These are phyloP conservation scores for Saccharomycopsis sp. DNA, from an alignment of 805 yeast genomes.

Conservation along the genomic window DNA sequence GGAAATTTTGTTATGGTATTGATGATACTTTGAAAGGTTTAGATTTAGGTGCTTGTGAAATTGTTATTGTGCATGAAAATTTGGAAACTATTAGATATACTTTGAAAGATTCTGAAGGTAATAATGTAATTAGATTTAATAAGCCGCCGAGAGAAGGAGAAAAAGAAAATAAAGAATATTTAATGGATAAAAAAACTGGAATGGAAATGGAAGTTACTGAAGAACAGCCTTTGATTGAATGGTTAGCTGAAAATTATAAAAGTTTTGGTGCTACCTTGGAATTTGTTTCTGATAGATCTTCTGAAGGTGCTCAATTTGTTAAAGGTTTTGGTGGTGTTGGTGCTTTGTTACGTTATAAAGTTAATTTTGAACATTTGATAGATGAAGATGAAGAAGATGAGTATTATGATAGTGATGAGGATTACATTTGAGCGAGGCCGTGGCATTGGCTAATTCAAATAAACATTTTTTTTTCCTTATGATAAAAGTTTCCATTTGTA, in stretches of 20 bases:
- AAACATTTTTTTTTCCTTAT: background rate
- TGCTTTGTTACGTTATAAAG: slow-evolving; percentile 91
- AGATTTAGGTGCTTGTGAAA: slow-evolving; percentile 94
- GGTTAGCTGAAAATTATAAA: slow-evolving; percentile 96
- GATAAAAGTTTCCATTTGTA: background rate
- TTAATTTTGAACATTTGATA: slow-evolving; percentile 90
- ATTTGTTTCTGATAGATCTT: slow-evolving; percentile 92
- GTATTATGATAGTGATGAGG: slow-evolving; percentile 28
- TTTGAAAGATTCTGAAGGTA: slow-evolving; percentile 76
- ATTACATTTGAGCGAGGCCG: slow-evolving; percentile 27
- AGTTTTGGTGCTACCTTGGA: slow-evolving; percentile 93
- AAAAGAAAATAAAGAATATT: slow-evolving; percentile 65
- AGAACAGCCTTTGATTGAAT: slow-evolving; percentile 84
- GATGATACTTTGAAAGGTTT: slow-evolving; percentile 94
- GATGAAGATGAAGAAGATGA: slow-evolving; percentile 48
- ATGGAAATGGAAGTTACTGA: slow-evolving; percentile 83
- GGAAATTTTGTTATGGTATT: slow-evolving; percentile 95
- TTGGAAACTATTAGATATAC: slow-evolving; percentile 79
- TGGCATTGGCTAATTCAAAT: background rate
- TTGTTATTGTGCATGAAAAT: slow-evolving; percentile 86
- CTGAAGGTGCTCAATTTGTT: slow-evolving; percentile 98
- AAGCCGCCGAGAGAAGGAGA: slow-evolving; percentile 41
- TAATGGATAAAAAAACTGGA: slow-evolving; percentile 79
- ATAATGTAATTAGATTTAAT: slow-evolving; percentile 64
- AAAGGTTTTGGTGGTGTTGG: slow-evolving; percentile 99